Evolutionary conservation across 345 rosid species (phyloP).

Genomic region (Populus simonii): DNA sequence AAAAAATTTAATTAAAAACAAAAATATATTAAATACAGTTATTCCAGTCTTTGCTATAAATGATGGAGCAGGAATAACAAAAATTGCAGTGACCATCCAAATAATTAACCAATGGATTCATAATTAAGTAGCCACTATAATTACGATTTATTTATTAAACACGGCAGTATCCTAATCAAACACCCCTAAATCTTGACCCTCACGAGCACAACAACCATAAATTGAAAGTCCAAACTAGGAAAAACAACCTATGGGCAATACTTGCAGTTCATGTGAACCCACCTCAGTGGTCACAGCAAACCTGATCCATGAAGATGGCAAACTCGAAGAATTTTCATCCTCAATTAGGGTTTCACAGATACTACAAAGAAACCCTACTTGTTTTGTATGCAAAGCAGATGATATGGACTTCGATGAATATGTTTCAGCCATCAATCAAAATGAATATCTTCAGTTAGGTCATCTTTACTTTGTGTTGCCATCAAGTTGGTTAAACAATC

Average conservation of each 20-base stretch:
- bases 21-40: too few species aligned
- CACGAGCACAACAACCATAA: neutral
- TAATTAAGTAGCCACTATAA: neutral
- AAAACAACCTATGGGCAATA: neutral
- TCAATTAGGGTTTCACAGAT: constrained; percentile 26
- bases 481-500: constrained; percentile 14
- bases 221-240: neutral
- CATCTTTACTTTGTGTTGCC: constrained; percentile 37
- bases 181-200: neutral
- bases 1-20: too few species aligned
- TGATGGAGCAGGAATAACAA: too few species aligned
- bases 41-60: too few species aligned
- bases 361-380: constrained; percentile 2
- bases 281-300: constrained; percentile 12
- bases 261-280: neutral
- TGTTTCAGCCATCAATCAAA: constrained; percentile 21
- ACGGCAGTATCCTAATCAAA: neutral
- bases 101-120: neutral
- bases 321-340: constrained; percentile 18
- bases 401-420: constrained; percentile 23
- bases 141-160: neutral
- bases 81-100: neutral
- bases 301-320: constrained; percentile 24
- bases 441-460: constrained; percentile 15
- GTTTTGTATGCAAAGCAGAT: constrained; percentile 32